Conservation (phyloP, 164 flowering plant genomes). For the Annona cherimola region DNA sequence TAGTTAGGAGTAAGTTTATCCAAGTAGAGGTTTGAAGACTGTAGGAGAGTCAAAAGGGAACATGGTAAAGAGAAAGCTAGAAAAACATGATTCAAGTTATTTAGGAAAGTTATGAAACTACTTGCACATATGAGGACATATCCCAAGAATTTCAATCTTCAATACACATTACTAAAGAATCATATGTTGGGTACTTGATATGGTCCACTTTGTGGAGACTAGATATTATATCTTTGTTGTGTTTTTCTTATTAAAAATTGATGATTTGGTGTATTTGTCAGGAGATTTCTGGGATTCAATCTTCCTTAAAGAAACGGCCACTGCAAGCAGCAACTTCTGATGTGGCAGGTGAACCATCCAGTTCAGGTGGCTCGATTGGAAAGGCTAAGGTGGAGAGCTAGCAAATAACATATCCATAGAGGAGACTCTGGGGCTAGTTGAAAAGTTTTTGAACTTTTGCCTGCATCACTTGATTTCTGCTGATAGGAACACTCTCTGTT, state of each 20-base stretch:
- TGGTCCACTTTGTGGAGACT: too few relatives aligned
- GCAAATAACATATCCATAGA: background rate
- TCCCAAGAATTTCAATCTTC: too few relatives aligned
- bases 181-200: too few relatives aligned
- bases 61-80: too few relatives aligned
- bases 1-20: too few relatives aligned
- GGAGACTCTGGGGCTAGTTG: background rate
- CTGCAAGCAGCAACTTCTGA: conserved; percentile 38
- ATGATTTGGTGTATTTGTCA: conserved; percentile 18
- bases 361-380: conserved; percentile 66
- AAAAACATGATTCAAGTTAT: too few relatives aligned
- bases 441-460: background rate
- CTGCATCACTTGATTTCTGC: background rate
- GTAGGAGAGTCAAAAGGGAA: too few relatives aligned
- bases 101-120: too few relatives aligned
- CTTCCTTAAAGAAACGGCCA: conserved; percentile 48
- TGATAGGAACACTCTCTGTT: background rate
- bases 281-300: conserved; percentile 88
- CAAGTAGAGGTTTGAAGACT: too few relatives aligned
- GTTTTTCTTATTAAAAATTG: background rate
- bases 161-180: too few relatives aligned
- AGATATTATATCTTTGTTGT: background rate
- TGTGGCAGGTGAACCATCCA: conserved; percentile 73
- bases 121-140: too few relatives aligned
- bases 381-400: conserved; percentile 52